Evolutionary conservation across 1,284 basidiomycete genomes (phyloP).

Genomic region (Ustilago sp.): DNA sequence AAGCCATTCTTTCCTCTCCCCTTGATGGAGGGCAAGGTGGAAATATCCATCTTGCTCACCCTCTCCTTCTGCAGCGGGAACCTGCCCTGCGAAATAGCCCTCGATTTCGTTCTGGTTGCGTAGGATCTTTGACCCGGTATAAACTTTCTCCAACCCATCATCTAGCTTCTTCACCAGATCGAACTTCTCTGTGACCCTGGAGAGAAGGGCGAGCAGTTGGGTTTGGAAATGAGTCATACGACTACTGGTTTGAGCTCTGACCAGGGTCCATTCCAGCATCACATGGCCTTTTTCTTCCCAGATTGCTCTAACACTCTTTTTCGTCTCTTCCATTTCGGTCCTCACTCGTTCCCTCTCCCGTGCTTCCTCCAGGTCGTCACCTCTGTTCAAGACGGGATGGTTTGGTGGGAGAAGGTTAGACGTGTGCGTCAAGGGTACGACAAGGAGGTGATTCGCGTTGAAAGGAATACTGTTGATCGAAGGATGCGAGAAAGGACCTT

Average conservation of each 20-base stretch:
- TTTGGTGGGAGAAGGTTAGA: conserved; percentile 20
- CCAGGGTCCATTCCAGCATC: conserved; percentile 47
- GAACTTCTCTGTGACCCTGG: not conserved
- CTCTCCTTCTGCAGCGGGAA: not conserved
- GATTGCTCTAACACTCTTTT: conserved; percentile 16
- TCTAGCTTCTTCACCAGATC: conserved; percentile 11
- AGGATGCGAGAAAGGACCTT: conserved; percentile 55
- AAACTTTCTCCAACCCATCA: not conserved
- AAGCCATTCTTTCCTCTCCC: conserved; percentile 28
- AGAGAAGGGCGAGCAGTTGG: conserved; percentile 54
- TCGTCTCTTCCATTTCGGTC: conserved; percentile 43
- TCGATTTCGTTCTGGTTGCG: not conserved
- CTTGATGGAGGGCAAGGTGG: conserved; percentile 13
- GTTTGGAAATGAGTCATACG: conserved; percentile 62
- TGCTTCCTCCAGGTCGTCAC: conserved; percentile 4
- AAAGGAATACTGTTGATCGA: conserved; percentile 35
- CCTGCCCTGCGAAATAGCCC: conserved; percentile 28
- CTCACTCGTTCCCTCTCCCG: conserved; percentile 13
- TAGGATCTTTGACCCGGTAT: not conserved
- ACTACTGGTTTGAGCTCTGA: conserved; percentile 36
- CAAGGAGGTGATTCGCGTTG: conserved; percentile 61
- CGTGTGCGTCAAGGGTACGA: conserved; percentile 60
- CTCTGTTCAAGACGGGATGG: conserved; percentile 8
- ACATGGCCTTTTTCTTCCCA: conserved; percentile 37
- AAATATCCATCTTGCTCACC: conserved; percentile 38